Evolutionary conservation across 2,329 filamentous ascomycete genomes (phyloP).

Genomic region (Blumeria graminis): DNA sequence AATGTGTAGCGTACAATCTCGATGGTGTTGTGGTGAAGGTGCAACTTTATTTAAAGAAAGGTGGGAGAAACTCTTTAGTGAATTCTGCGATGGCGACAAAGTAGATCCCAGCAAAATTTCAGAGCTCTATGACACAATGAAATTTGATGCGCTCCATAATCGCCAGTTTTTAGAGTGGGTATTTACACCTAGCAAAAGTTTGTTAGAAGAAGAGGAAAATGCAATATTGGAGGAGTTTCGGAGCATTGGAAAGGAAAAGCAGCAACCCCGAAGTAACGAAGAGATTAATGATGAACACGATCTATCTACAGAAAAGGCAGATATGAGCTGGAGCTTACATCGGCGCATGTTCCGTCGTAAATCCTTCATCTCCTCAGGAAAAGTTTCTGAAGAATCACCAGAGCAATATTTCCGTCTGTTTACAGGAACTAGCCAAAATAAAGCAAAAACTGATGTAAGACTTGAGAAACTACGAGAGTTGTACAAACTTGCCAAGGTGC

Average conservation of each 20-base stretch:
- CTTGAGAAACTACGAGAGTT: slow-evolving; percentile 78
- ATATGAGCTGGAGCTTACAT: slow-evolving; percentile 13
- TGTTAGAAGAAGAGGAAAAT: slow-evolving; percentile 43
- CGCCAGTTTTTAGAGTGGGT: slow-evolving; percentile 92
- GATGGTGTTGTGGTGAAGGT: slow-evolving; percentile 95
- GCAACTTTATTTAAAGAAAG: slow-evolving; percentile 83
- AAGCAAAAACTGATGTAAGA: slow-evolving; percentile 59
- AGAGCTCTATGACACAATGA: slow-evolving; percentile 98
- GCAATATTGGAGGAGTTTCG: slow-evolving; percentile 16
- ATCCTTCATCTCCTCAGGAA: slow-evolving; percentile 31
- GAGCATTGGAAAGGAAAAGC: slow-evolving; percentile 10
- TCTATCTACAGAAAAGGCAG: slow-evolving; percentile 8
- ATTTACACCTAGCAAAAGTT: slow-evolving; percentile 63
- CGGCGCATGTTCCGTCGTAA: slow-evolving; percentile 32
- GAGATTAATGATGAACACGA: slow-evolving; percentile 6
- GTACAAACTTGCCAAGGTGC: slow-evolving; percentile 76
- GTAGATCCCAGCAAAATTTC: slow-evolving; percentile 97
- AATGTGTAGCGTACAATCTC: slow-evolving; percentile 51
- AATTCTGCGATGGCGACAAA: slow-evolving; percentile 93
- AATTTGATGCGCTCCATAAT: slow-evolving; percentile 94
- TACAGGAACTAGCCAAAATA: slow-evolving; percentile 47
- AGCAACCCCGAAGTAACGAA: slow-evolving; percentile 9
- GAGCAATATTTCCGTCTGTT: slow-evolving; percentile 68
- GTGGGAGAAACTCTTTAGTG: slow-evolving; percentile 94
- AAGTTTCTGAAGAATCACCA: slow-evolving; percentile 26